Base-by-base conservation (phyloP, 2,329 filamentous ascomycete species). In the Westerdykella ornata region DNA sequence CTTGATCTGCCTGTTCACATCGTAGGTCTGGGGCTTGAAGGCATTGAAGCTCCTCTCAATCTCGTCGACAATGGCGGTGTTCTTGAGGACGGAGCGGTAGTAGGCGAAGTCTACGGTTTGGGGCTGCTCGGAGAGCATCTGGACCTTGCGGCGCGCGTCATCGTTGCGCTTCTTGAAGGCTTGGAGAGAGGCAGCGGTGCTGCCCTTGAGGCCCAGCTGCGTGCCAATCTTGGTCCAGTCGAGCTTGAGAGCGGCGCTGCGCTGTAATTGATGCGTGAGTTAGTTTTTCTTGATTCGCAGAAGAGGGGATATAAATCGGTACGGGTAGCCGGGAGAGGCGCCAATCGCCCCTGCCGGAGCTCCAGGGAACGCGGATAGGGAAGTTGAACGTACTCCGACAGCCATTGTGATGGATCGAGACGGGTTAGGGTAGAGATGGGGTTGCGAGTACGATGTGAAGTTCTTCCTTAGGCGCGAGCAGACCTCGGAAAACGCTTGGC, bases 121-220 rank as follows among this genome's bases (percentile, higher is more conserved):
- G 53, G 90, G 75, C 68, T 85, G 82, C 72, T 95, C 88, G 51
- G 80, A 82, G 45, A 98, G 87, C 49, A 80, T 62, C 71, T 85
- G 81, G 48, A 98, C 78, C 75, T 90, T 90, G 76, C 92, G 90
- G 73, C 90, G 89, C 67, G 88, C 90, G 69, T 96, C 89, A 69
- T 98, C 92, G 78, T 97, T 96, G 75, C 92, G 89, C 82, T 95
- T 92, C 82, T 98, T 98, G 84, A 98, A 98, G 55, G 87, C 80
- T 70, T 90, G 84, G 49, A 98, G 88, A 49, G 90, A 85, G 62
- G 84, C 74, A 58, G 87, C 89, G 58, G 92, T 98, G 76, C 88
- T 86, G 70, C 92, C 92, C 71, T 87, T 87, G 71, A 98, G 88
- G 70, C 90, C 90, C 64, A 98, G 88, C 67, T 90, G 94, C 73